Conservation (phyloP, 1,139 yeast genomes). For the Sugiyamaella neomexicana region DNA sequence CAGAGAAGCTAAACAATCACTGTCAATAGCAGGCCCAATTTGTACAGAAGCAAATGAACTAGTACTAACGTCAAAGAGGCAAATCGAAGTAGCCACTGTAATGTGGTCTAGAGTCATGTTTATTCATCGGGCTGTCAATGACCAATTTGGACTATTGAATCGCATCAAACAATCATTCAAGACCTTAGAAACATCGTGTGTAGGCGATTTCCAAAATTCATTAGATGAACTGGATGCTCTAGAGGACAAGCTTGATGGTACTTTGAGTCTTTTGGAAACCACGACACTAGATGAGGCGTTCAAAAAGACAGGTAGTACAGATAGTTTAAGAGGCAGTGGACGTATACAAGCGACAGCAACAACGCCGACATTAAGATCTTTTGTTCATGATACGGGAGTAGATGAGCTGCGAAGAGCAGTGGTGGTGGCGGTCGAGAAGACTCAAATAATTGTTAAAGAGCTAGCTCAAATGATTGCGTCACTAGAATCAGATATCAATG, state of each 20-base stretch:
- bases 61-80: conserved; percentile 33
- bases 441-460: conserved; percentile 34
- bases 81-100: conserved; percentile 38
- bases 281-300: conserved; percentile 38
- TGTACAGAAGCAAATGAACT: conserved; percentile 41
- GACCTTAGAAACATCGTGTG: conserved; percentile 21
- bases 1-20: conserved; percentile 39
- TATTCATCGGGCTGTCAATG: conserved; percentile 36
- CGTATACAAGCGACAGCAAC: background rate
- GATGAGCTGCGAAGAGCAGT: conserved; percentile 37
- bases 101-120: conserved; percentile 41
- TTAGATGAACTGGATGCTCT: conserved; percentile 32
- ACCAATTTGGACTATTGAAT: conserved; percentile 35
- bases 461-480: conserved; percentile 37
- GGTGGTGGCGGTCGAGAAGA: conserved; percentile 27
- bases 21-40: conserved; percentile 42
- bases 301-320: conserved; percentile 6
- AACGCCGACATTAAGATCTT: conserved; percentile 42
- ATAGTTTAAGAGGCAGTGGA: background rate
- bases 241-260: conserved; percentile 38
- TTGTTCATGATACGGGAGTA: conserved; percentile 47
- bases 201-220: conserved; percentile 28
- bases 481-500: conserved; percentile 43
- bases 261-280: conserved; percentile 38
- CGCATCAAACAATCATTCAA: conserved; percentile 26